Evolutionary conservation across 2,329 filamentous ascomycete genomes (phyloP), one percentile per base, ranked within the genome.

Genomic region (Colletotrichum graminicola): DNA sequence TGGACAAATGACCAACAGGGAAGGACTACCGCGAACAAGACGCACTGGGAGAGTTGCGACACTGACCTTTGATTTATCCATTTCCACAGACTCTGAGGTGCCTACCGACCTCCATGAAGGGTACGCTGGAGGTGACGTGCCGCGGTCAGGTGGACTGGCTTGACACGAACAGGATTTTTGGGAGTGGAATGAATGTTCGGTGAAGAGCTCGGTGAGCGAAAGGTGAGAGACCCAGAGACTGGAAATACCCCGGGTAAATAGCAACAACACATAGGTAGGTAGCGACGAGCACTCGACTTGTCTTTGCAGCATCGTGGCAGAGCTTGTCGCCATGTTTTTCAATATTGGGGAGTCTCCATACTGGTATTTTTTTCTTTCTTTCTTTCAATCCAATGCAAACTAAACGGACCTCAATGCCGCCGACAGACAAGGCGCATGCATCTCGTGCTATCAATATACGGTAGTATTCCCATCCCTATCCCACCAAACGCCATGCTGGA

Each of bases 41-140:
- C 36, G 21, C 10, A 18, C 10, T 11, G 23, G 45, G 3, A 5
- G 47, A 43, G 1, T 11, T 12, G 6, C 26, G 6, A 41, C 3
- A 67, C 68, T 11, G 26, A 72, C 69, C 69, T 72, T 72, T 16
- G 39, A 39, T 47, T 63, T 69, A 69, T 72, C 69, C 69, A 72
- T 72, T 72, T 29, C 61, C 59, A 26, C 43, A 43, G 34, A 62
- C 36, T 41, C 10, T 29, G 16, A 23, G 34, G 12, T 62, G 12
- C 49, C 21, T 52, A 14, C 45, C 36, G 59, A 45, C 8, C 45
- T 54, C 68, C 68, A 71, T 71, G 18, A 26, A 54, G 41, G 16
- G n/a, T 2, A 12, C 10, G 34, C 7, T 16, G 63, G 23, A 56
- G 21, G 32, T 12, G 34, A 12, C 7, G 51, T 43, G 57, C 1